Conservation (phyloP, 495 filamentous ascomycete genomes). For the Hypomontagnella monticulosa region DNA sequence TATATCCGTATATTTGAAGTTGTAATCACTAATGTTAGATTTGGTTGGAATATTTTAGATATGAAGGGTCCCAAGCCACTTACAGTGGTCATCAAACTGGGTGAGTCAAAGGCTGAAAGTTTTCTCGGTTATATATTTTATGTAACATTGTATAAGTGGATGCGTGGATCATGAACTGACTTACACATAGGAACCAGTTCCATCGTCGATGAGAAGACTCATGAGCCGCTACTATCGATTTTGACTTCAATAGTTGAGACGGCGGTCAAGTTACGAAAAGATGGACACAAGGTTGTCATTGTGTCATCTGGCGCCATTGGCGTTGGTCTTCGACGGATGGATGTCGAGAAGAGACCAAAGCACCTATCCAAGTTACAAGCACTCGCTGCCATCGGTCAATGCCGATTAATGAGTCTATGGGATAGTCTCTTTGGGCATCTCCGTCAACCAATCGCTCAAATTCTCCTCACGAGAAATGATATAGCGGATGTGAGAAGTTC, state of each 20-base stretch:
- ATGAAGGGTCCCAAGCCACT: conserved; percentile 65
- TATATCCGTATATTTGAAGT: conserved; percentile 1
- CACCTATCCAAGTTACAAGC: conserved; percentile 89
- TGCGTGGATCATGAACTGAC: conserved; percentile 14
- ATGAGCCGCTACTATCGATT: conserved; percentile 93
- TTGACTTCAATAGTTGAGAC: conserved; percentile 93
- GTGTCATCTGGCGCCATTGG: conserved; percentile 98
- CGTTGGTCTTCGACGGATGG: conserved; percentile 87
- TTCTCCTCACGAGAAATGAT: conserved; percentile 94
- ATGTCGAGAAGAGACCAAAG: conserved; percentile 88
- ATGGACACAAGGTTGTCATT: conserved; percentile 93
- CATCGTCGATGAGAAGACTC: conserved; percentile 96
- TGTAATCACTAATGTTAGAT: conserved; percentile 24
- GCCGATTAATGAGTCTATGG: conserved; percentile 94
- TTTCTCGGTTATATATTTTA: background rate
- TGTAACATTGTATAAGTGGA: conserved; percentile 1
- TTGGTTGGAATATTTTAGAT: conserved; percentile 38
- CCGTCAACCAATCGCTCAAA: conserved; percentile 89
- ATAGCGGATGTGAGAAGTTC: conserved; percentile 81
- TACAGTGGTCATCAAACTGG: conserved; percentile 93
- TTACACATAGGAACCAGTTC: conserved; percentile 83
- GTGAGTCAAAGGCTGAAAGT: conserved; percentile 60
- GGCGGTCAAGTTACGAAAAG: conserved; percentile 80
- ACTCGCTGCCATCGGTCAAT: conserved; percentile 95
- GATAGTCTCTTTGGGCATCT: conserved; percentile 90